Conservation (phyloP, 768 basidiomycete species). For the Hygrocybe coccinea region DNA sequence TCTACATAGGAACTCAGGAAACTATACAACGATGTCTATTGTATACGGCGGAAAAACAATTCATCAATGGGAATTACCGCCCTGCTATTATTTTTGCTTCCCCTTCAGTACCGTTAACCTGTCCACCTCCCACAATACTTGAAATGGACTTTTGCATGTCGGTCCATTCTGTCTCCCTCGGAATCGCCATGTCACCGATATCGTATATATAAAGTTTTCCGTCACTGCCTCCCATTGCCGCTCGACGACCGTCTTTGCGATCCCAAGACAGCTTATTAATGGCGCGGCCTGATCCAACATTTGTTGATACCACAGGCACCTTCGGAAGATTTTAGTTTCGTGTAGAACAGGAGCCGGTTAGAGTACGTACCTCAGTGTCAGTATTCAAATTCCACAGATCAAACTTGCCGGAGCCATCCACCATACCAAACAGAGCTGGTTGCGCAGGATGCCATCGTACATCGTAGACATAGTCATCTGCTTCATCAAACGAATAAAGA, state of each 20-base stretch:
- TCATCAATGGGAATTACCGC: constrained; percentile 27
- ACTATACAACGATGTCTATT: too few relatives aligned
- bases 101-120: constrained; percentile 41
- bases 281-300: constrained; percentile 71
- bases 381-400: constrained; percentile 96
- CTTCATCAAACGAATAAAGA: constrained; percentile 92
- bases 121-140: constrained; percentile 59
- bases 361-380: constrained; percentile 82
- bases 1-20: too few relatives aligned
- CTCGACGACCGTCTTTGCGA: constrained; percentile 83
- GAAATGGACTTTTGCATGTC: constrained; percentile 86
- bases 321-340: constrained; percentile 26
- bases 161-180: constrained; percentile 89
- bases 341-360: background rate
- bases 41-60: too few relatives aligned
- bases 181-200: constrained; percentile 84
- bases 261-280: constrained; percentile 98
- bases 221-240: constrained; percentile 86
- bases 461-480: constrained; percentile 98
- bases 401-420: constrained; percentile 93
- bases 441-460: constrained; percentile 97
- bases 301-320: constrained; percentile 90
- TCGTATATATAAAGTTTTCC: constrained; percentile 93
- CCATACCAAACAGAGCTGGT: constrained; percentile 89
- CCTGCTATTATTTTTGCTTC: constrained; percentile 28